phyloP scores from a whole-genome alignment of 208 protist genomes.

The Wallacemonas sp. region DNA sequence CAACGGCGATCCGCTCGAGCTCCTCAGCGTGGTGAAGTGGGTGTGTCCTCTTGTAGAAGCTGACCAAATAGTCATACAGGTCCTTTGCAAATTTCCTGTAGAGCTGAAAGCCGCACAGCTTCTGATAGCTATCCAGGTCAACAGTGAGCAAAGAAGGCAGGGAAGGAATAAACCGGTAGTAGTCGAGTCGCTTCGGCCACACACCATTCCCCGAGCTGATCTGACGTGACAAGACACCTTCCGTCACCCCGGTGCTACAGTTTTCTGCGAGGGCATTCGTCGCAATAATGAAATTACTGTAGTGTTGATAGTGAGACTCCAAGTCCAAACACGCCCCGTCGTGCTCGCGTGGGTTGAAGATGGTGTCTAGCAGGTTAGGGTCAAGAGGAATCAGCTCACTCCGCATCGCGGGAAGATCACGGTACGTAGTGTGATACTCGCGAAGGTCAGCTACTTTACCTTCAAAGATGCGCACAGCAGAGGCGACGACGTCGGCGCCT shows the following conservation, averaged over 20 bases:
- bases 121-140: constrained; percentile 61
- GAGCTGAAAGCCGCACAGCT: constrained; percentile 63
- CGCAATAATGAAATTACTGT: constrained; percentile 67
- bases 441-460: constrained; percentile 75
- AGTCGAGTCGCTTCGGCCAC: constrained; percentile 66
- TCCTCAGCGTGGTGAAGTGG: constrained; percentile 48
- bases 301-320: constrained; percentile 70
- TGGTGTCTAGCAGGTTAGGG: constrained; percentile 39
- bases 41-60: constrained; percentile 62
- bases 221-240: not conserved
- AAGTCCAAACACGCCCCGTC: constrained; percentile 78
- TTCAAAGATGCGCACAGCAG: constrained; percentile 73
- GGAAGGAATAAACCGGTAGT: constrained; percentile 61
- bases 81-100: constrained; percentile 63
- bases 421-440: constrained; percentile 80
- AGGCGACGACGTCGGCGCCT: constrained; percentile 41
- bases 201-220: not conserved
- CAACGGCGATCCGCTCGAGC: constrained; percentile 42
- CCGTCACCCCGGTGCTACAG: not conserved
- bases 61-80: constrained; percentile 52
- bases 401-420: constrained; percentile 57
- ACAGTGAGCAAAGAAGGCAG: constrained; percentile 49
- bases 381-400: constrained; percentile 53
- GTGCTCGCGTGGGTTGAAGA: constrained; percentile 64
- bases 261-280: constrained; percentile 48